phyloP scores from a whole-genome alignment of 1,284 basidiomycete genomes.

The Fistulinella staudtii region DNA sequence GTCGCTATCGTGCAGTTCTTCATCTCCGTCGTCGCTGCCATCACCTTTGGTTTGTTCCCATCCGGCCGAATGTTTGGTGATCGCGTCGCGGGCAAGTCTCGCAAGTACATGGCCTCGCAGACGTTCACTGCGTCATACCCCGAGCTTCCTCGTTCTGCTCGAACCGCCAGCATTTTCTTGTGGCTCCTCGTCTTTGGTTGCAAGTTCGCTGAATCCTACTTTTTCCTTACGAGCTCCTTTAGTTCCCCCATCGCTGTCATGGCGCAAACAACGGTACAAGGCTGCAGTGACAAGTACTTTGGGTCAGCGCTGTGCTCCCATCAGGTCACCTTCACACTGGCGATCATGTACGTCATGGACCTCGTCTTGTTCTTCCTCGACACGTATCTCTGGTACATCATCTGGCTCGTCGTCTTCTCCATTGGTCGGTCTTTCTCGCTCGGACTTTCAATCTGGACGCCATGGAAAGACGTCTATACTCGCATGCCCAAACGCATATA shows the following conservation, averaged over 20 bases:
- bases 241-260: slow-evolving; percentile 89
- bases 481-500: slow-evolving; percentile 94
- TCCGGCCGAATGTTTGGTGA: slow-evolving; percentile 95
- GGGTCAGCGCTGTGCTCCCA: slow-evolving; percentile 78
- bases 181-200: slow-evolving; percentile 90
- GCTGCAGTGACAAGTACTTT: slow-evolving; percentile 80
- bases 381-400: slow-evolving; percentile 96
- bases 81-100: slow-evolving; percentile 87
- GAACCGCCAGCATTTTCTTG: slow-evolving; percentile 76
- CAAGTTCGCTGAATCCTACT: slow-evolving; percentile 94
- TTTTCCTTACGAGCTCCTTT: slow-evolving; percentile 93
- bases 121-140: slow-evolving; percentile 97
- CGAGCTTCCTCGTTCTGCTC: slow-evolving; percentile 58
- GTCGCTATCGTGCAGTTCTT: slow-evolving; percentile 88
- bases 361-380: slow-evolving; percentile 94
- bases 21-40: slow-evolving; percentile 75
- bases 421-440: slow-evolving; percentile 86
- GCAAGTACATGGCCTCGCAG: slow-evolving; percentile 95
- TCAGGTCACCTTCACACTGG: slow-evolving; percentile 85
- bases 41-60: slow-evolving; percentile 81
- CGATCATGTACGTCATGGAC: slow-evolving; percentile 98
- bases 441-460: slow-evolving; percentile 95
- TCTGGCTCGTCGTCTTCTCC: slow-evolving; percentile 95
- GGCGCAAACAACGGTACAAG: slow-evolving; percentile 86
- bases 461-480: slow-evolving; percentile 95